These are phyloP conservation scores for Globisporangium viniferum DNA, from an alignment of 352 stramenopile genomes.

Conservation along the genomic window DNA sequence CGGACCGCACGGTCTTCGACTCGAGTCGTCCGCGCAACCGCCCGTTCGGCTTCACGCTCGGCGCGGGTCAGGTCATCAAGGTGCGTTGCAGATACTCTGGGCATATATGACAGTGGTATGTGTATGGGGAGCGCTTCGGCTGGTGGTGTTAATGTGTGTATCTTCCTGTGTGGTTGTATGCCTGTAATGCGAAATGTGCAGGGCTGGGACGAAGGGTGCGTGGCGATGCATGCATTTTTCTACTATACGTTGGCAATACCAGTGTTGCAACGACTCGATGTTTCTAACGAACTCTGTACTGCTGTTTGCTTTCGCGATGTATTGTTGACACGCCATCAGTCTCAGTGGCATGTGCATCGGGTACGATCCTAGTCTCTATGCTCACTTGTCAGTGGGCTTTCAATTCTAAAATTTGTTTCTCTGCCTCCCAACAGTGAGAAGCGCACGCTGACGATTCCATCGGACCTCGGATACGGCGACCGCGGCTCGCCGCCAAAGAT, in stretches of 20 bases:
- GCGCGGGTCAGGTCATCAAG: conserved; percentile 93
- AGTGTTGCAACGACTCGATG: background rate
- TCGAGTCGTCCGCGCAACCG: conserved; percentile 92
- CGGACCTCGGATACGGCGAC: conserved; percentile 93
- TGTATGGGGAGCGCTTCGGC: no score
- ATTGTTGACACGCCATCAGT: background rate
- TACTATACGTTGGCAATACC: background rate
- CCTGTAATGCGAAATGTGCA: background rate
- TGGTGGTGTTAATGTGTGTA: background rate
- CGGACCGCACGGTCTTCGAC: conserved; percentile 97
- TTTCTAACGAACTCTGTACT: background rate
- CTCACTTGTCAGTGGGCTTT: background rate
- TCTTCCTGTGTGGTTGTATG: background rate
- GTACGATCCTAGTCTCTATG: background rate
- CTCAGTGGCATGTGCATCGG: conserved; percentile 9
- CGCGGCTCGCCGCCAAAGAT: conserved; percentile 92
- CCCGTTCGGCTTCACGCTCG: conserved; percentile 95
- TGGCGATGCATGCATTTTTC: background rate
- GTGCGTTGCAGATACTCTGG: conserved; percentile 5
- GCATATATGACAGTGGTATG: no score
- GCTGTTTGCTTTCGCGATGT: background rate
- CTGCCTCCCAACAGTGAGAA: background rate
- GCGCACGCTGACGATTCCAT: conserved; percentile 66
- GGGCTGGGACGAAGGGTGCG: background rate
- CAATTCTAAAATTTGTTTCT: background rate